Conservation (phyloP, 192 early-diverging fungal species). For the Diversispora epigaea region DNA sequence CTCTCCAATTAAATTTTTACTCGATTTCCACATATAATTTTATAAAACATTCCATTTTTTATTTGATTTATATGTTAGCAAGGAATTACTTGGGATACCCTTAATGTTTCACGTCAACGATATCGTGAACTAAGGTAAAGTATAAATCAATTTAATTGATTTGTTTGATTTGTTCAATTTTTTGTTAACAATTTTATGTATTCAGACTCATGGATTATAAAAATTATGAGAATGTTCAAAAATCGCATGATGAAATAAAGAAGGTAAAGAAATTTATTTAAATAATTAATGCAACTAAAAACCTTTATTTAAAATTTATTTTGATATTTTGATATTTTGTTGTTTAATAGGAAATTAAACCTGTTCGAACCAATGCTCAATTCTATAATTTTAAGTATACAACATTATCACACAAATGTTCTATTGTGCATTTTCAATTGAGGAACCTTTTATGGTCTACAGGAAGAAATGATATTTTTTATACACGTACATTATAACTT, state of each 20-base stretch:
- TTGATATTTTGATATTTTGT: not conserved
- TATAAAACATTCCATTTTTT: not conserved
- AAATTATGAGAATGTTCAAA: conserved; percentile 20
- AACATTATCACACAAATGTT: conserved; percentile 48
- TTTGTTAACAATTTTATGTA: conserved; percentile 5
- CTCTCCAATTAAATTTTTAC: not conserved
- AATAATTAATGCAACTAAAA: not conserved
- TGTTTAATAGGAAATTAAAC: conserved; percentile 33
- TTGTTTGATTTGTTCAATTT: not conserved
- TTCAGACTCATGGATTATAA: conserved; percentile 31
- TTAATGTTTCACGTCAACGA: conserved; percentile 34
- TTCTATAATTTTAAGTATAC: conserved; percentile 53
- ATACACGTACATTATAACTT: conserved; percentile 41
- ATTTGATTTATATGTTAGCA: conserved; percentile 31
- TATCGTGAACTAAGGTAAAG: conserved; percentile 40
- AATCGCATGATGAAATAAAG: conserved; percentile 18
- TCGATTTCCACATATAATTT: too few relatives aligned
- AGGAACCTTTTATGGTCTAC: conserved; percentile 62
- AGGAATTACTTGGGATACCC: conserved; percentile 40
- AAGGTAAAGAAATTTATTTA: not conserved
- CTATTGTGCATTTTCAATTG: conserved; percentile 62
- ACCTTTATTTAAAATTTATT: not conserved
- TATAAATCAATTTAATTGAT: conserved; percentile 6
- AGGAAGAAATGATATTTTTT: conserved; percentile 59
- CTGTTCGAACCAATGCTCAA: conserved; percentile 33